Conservation (phyloP, 148 eudicot species). For the Fagopyrum esculentum region DNA sequence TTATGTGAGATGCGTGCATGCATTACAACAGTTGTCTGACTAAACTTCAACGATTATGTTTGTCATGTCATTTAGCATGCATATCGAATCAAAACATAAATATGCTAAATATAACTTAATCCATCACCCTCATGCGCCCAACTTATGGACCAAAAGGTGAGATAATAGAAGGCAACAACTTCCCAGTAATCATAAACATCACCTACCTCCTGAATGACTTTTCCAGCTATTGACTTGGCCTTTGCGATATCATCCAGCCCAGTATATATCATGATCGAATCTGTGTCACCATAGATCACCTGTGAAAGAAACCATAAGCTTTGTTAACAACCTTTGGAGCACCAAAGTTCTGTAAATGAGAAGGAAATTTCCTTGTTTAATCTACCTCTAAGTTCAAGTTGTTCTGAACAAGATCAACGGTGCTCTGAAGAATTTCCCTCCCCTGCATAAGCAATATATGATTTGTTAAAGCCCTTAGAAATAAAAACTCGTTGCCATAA, state of each 20-base stretch:
- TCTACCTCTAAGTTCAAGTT: slow-evolving; percentile 77
- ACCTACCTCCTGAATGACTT: slow-evolving; percentile 84
- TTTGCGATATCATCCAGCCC: slow-evolving; percentile 91
- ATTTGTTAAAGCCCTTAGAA: neutral
- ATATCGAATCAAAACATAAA: too few relatives aligned
- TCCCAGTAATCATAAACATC: neutral
- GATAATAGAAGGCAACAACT: neutral
- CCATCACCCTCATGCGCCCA: too few relatives aligned
- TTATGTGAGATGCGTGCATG: neutral
- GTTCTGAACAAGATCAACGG: slow-evolving; percentile 92
- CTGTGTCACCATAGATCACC: slow-evolving; percentile 99
- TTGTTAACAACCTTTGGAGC: neutral
- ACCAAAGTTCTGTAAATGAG: neutral
- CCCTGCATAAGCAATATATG: slow-evolving; percentile 49
- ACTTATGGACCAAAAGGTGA: neutral
- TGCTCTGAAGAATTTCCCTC: slow-evolving; percentile 92
- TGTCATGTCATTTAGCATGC: neutral
- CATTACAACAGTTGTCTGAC: neutral
- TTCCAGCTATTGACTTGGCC: slow-evolving; percentile 65
- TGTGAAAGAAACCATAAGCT: slow-evolving; percentile 24
- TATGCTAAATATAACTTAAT: too few relatives aligned
- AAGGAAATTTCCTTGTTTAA: neutral
- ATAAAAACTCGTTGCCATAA: neutral
- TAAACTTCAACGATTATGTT: neutral
- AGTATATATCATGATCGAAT: slow-evolving; percentile 95